These are phyloP conservation scores for Fistulinella prunicolor DNA, from an alignment of 768 basidiomycete species.

Conservation along the genomic window DNA sequence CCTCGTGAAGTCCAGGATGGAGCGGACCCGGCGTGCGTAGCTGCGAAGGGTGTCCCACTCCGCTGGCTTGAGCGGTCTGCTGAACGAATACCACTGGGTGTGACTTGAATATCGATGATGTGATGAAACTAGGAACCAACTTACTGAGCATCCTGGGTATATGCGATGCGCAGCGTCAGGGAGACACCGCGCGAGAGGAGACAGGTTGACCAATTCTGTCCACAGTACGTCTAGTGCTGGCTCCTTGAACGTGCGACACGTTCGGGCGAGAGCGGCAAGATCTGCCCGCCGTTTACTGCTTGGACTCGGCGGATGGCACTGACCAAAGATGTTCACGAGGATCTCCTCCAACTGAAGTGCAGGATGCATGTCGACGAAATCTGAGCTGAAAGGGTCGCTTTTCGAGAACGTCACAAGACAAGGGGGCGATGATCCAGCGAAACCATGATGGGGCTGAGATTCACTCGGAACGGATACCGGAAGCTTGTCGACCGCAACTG, in stretches of 20 bases:
- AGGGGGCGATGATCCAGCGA: no score
- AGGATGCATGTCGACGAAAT: conserved; percentile 4
- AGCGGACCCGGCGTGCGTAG: conserved; percentile 13
- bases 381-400: no score
- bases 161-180: conserved; percentile 8
- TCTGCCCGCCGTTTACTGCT: neutral
- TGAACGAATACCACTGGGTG: conserved; percentile 15
- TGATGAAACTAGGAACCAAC: neutral
- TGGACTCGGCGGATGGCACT: neutral
- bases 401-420: no score
- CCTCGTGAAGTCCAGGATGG: conserved; percentile 10
- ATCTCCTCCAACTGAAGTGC: conserved; percentile 11
- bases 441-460: no score
- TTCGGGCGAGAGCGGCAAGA: conserved; percentile 3
- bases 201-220: neutral
- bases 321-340: conserved; percentile 4
- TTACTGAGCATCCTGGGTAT: conserved; percentile 10
- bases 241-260: conserved; percentile 8
- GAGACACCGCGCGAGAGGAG: neutral
- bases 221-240: conserved; percentile 1
- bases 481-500: no score
- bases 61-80: conserved; percentile 4
- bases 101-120: neutral
- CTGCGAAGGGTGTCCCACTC: conserved; percentile 14
- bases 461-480: no score